These are phyloP conservation scores for Cornus florida DNA, from an alignment of 148 eudicot species.

Conservation along the genomic window DNA sequence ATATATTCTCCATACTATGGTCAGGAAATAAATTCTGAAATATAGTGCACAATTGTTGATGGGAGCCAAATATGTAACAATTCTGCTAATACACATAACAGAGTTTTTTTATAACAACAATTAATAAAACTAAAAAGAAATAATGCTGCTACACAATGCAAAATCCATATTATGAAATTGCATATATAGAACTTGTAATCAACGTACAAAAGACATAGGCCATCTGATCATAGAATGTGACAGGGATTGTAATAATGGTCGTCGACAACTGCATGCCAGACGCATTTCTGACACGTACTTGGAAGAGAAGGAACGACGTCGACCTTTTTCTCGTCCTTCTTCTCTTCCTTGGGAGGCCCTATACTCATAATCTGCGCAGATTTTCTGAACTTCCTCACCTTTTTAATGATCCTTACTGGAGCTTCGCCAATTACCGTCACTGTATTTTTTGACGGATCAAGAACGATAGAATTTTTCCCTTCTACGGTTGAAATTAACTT, in stretches of 20 bases:
- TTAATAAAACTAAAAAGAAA: not conserved
- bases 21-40: too few species aligned
- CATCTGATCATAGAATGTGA: conserved; percentile 16
- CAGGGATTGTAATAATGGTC: conserved; percentile 3
- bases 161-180: not conserved
- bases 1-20: too few species aligned
- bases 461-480: conserved; percentile 32
- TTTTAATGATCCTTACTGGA: conserved; percentile 29
- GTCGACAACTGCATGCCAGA: conserved; percentile 18
- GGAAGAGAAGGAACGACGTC: conserved; percentile 6
- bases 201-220: not conserved
- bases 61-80: too few species aligned
- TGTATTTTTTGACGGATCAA: conserved; percentile 27
- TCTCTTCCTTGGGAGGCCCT: conserved; percentile 32
- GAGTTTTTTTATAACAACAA: too few species aligned
- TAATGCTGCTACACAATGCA: not conserved
- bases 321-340: conserved; percentile 28
- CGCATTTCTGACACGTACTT: conserved; percentile 25
- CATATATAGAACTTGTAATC: not conserved
- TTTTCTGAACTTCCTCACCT: conserved; percentile 37
- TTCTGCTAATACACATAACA: too few species aligned
- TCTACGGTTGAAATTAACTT: conserved; percentile 25
- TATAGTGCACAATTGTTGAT: too few species aligned
- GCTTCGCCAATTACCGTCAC: conserved; percentile 33
- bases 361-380: conserved; percentile 27